Base-by-base conservation (phyloP, 108 stramenopile genomes). In the Bacterosira constricta region DNA sequence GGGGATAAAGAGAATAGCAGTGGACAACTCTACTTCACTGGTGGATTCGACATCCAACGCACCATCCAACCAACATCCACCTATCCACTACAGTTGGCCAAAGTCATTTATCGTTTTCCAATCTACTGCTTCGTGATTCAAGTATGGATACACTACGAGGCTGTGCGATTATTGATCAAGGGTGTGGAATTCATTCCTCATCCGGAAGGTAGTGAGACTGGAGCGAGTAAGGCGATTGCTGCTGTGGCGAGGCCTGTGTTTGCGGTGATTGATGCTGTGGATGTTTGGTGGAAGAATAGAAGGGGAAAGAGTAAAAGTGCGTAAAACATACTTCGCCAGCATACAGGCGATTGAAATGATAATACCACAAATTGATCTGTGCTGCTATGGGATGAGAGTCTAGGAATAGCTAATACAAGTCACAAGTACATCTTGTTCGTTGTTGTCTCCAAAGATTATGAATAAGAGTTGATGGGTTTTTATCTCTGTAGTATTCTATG, bases 71-170 rank as follows among this genome's bases (percentile, higher is more conserved):
- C 65, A 29, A 50, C 53, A 15, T 47, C 26, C 0, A 51, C 46
- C 25, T 75, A 66, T 61, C 88, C 89, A 38, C 77, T 82, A 9
- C 54, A 58, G 29, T 56, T 94, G 13, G 81, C 87, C 17, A 63
- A 38, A 61, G 66, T 86, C 21, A 56, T 94, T 21, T 37, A 83
- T 9, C 69, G 72, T n/a, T 88, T 77, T 77, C 96, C 96, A 8
- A 55, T 89, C 41, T 88, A 85, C 34, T 93, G 93, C 57, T 59
- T 83, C 17, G 38, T 94, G 17, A 82, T 94, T 56, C 96, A 96
- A 67, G 56, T 96, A 23, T 93, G 90, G 90, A 96, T 96, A 52
- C 96, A 96, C 67, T 87, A 83, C 32, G 86, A 96, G 60, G 96
- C 96, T 17, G 44, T 89, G 4, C 66, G 46, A 55, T 47, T 96